Evolutionary conservation across 257 asterid species (phyloP), one percentile per base, ranked within the genome.

Genomic region (Linaria vulgaris): DNA sequence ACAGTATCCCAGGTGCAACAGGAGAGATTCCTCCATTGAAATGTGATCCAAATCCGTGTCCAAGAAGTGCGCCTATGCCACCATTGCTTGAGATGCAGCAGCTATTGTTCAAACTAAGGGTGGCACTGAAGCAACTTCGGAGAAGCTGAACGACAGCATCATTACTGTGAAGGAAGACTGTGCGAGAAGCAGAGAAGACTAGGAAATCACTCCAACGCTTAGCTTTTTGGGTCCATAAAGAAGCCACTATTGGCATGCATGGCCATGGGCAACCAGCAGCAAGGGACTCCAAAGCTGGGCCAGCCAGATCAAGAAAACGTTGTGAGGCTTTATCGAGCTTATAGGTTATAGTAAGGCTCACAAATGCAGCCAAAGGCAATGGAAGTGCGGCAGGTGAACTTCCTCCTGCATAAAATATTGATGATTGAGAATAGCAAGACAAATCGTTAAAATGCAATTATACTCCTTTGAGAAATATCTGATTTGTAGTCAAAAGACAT

Each of bases 181-280:
- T 92, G 12, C 99, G 84, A 21, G 99, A 92, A 59, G 97, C 95
- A 17, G 99, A 92, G 50, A 92, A 92, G 61, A 85, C 87, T 24
- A 92, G 95, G 72, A 82, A 92, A 74, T 92, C 99, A 19, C 91
- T 85, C 99, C 99, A 92, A 9, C 86, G 79, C 68, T 89, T 89
- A 0, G 88, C 99, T 70, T 92, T 92, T 70, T 92, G 99, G 60
- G 96, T 89, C 99, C 99, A 92, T 46, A 92, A 48, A 51, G 99
- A 92, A 56, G 97, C 95, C 53, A 92, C 99, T 56, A 89, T 85
- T 5, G 97, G 95, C 99, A 89, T 89, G 80, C 99, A 92, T 25
- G 99, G 99, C 97, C 99, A 92, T 0, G 97, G 99, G 76, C 97
- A 92, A 61, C 99, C 97, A 11, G 97, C 99, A 2, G 99, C 99